Percentiles rank a stretch among this genome's conserved stretches.
phyloP scores from a whole-genome alignment of 345 rosid genomes.

The Brassica rapa region DNA sequence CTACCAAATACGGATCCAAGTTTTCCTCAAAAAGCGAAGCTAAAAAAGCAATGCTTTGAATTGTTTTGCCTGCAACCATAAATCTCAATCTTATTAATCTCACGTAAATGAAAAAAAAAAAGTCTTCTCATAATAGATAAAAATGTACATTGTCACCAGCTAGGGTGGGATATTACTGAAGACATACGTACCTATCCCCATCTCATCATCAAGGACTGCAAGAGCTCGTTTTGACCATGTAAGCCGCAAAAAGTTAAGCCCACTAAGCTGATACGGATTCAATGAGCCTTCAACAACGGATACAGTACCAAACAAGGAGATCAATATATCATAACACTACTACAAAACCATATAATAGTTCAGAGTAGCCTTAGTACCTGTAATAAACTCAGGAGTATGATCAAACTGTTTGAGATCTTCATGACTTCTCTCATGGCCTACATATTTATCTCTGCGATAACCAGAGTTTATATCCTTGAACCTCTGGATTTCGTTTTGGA shows the following conservation, averaged over 20 bases:
- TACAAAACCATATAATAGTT: not conserved
- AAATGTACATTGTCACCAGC: too few relatives aligned
- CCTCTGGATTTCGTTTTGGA: slow-evolving; percentile 72
- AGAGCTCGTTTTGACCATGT: slow-evolving; percentile 84
- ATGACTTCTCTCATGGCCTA: slow-evolving; percentile 47
- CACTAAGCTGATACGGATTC: slow-evolving; percentile 87
- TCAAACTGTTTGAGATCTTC: slow-evolving; percentile 65
- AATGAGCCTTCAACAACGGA: slow-evolving; percentile 56
- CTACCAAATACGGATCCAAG: slow-evolving; percentile 64
- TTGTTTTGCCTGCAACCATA: slow-evolving; percentile 71
- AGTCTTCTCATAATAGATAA: too few relatives aligned
- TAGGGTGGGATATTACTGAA: not conserved
- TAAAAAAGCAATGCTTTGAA: slow-evolving; percentile 88
- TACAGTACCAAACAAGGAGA: slow-evolving; percentile 3
- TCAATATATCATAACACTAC: not conserved
- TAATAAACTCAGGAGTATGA: slow-evolving; percentile 76
- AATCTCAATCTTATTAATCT: slow-evolving; percentile 11
- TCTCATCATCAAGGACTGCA: slow-evolving; percentile 93
- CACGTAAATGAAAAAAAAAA: not conserved
- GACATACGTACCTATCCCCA: slow-evolving; percentile 76
- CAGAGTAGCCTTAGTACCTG: slow-evolving; percentile 51
- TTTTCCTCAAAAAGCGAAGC: slow-evolving; percentile 76
- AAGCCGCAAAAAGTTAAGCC: slow-evolving; percentile 76
- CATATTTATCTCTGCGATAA: slow-evolving; percentile 51
- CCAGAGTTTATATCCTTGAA: slow-evolving; percentile 58